phyloP scores from a whole-genome alignment of 2,329 filamentous ascomycete species.

The Penicillium sp. region DNA sequence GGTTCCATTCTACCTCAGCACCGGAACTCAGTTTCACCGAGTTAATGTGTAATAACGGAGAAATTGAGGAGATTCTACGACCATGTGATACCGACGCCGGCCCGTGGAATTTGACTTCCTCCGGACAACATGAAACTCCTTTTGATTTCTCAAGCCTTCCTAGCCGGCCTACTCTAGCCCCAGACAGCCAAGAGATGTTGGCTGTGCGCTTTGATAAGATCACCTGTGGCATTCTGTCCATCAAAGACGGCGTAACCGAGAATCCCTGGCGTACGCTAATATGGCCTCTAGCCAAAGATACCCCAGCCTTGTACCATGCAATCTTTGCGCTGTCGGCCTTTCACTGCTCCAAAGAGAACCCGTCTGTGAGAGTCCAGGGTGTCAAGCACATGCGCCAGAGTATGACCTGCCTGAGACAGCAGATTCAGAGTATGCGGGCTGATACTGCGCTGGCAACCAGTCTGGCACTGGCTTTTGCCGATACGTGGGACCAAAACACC shows the following conservation, averaged over 20 bases:
- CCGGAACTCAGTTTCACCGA: constrained; percentile 32
- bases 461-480: constrained; percentile 64
- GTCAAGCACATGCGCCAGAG: constrained; percentile 68
- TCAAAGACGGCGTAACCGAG: constrained; percentile 66
- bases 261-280: constrained; percentile 70
- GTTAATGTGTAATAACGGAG: constrained; percentile 43
- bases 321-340: constrained; percentile 68
- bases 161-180: constrained; percentile 49
- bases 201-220: constrained; percentile 62
- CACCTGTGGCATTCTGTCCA: constrained; percentile 67
- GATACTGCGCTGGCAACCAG: constrained; percentile 69
- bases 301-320: constrained; percentile 65
- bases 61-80: constrained; percentile 57
- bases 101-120: constrained; percentile 39
- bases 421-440: constrained; percentile 61
- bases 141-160: constrained; percentile 40
- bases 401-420: constrained; percentile 57
- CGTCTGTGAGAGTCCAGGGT: constrained; percentile 58
- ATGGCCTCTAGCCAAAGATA: constrained; percentile 65
- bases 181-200: constrained; percentile 59
- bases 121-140: constrained; percentile 40
- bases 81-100: constrained; percentile 31
- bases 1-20: constrained; percentile 6
- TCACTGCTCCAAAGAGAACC: constrained; percentile 59
- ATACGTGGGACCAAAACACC: constrained; percentile 69